Evolutionary conservation across 345 rosid genomes (phyloP), one percentile per base, ranked within the genome.

Genomic region (Hibiscus mutabilis): DNA sequence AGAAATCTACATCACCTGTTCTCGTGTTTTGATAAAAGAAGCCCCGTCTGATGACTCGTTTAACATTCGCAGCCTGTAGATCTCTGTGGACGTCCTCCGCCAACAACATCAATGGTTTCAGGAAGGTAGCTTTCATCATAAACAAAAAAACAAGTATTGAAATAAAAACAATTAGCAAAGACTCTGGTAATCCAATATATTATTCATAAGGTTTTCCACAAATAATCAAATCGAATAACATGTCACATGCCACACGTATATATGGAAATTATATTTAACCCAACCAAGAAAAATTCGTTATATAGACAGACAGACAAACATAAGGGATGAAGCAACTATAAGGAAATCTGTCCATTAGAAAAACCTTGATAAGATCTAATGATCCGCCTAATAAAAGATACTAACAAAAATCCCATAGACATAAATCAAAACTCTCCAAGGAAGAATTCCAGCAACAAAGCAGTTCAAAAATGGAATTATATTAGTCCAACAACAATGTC

Each of bases 1-100:
- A 16, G 37, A 70, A 40, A 57, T 27, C 6, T 10, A 46, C n/a
- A 1, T 25, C 46, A 47, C 29, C 18, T 42, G 2, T 29, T 44
- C 11, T 59, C 29, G 67, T 22, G 16, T 3, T 40, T 15, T 8
- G 60, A 7, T 15, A 6, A 9, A 51, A 12, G 22, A 6, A 31
- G 44, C 5, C 11, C 25, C 47, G 21, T 55, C 37, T 5, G 51
- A 22, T 6, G 22, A 29, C 33, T 60, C 44, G 25, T 60, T 77
- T 80, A 89, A 69, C 95, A 89, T 75, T 89, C 92, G 58, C 97
- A 91, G 2, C 94, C 94, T 14, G 87, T 86, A 7, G 92, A 89
- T 73, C 92, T 79, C 33, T 86, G 92, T 58, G 82, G 85, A 67
- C 77, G 75, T 62, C 85, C 83, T 47, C 92, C 91, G 4, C 83